Conservation (phyloP, 768 basidiomycete genomes). For the Agrocybe praecox region DNA sequence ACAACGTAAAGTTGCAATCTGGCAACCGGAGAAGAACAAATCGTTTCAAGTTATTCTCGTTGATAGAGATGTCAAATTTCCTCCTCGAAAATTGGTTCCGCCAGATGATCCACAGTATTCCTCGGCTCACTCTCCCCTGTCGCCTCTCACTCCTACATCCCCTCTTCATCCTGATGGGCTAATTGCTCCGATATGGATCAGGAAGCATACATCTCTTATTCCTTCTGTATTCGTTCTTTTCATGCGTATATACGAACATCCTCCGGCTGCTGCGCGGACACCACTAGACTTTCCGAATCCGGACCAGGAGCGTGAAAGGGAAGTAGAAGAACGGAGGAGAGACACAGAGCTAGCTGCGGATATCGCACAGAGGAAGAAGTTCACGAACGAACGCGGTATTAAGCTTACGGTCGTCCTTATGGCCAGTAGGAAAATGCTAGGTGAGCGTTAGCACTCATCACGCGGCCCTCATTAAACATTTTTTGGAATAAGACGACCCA, state of each 20-base stretch:
- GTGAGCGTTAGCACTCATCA: constrained; percentile 42
- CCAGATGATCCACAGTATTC: constrained; percentile 59
- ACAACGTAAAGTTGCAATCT: constrained; percentile 67
- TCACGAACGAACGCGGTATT: constrained; percentile 81
- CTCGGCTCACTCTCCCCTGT: constrained; percentile 85
- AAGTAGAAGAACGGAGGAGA: constrained; percentile 66
- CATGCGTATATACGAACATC: constrained; percentile 76
- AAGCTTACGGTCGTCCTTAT: constrained; percentile 94
- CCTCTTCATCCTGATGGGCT: constrained; percentile 94
- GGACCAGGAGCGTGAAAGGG: constrained; percentile 58
- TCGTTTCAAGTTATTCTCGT: constrained; percentile 85
- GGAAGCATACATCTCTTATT: constrained; percentile 90
- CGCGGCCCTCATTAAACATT: not conserved
- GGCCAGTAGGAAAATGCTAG: constrained; percentile 86
- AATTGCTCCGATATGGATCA: constrained; percentile 97
- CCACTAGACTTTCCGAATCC: constrained; percentile 57
- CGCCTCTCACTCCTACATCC: constrained; percentile 85
- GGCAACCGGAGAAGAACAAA: constrained; percentile 72
- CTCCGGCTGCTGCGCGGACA: constrained; percentile 43
- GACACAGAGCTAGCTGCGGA: constrained; percentile 83
- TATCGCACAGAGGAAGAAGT: constrained; percentile 78
- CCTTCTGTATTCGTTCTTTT: constrained; percentile 96
- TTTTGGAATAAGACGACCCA: constrained; percentile 69
- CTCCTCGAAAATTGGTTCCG: constrained; percentile 77
- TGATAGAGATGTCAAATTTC: constrained; percentile 82